Base-by-base conservation (phyloP, 768 basidiomycete species). In the Macrocybe gigantea region DNA sequence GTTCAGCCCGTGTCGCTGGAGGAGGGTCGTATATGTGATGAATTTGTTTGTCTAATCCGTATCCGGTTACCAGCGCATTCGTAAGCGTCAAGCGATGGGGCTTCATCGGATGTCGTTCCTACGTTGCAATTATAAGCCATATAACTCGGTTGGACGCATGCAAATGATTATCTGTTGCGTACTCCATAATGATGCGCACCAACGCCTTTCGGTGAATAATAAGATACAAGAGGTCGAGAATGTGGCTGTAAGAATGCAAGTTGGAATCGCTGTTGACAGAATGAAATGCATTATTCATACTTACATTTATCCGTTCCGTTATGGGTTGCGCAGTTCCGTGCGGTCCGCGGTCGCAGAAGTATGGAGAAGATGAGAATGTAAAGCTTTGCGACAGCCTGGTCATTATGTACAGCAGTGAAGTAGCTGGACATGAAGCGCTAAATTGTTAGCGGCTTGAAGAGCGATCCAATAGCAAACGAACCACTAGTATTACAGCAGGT, bases 71-170 rank as follows among this genome's bases (percentile, higher is more conserved):
- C 41, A 99, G 78, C 1, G 93, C 85, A 56, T 97, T 99, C 12
- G 96, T 98, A 46, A 99, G 66, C 2, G 95, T 93, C n/a, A 99
- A 69, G 22, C 95, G 79, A 58, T 96, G 93, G 4, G 95, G 95
- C 64, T 97, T 96, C 95, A 99, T 99, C 2, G 95, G 95, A 69
- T 99, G 95, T 41, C 87, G 81, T 79, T 96, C 93, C 95, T 98
- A 56, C 11, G 9, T n/a, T n/a, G 38, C 49, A 22, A 38, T 44
- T 22, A 13, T 14, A 6, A 6, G 32, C 32, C 5, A 49, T 12
- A 45, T 9, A 47, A 38, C 35, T 15, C 33, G 6, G 11, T 37
- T 3, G 36, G 39, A 32, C 33, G 37, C 37, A n/a, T 8, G 29
- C 15, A 40, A 32, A 48, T 8, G 13, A 9, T n/a, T 6, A 31